Conservation (phyloP, 768 basidiomycete species). For the Zangia roseola region DNA sequence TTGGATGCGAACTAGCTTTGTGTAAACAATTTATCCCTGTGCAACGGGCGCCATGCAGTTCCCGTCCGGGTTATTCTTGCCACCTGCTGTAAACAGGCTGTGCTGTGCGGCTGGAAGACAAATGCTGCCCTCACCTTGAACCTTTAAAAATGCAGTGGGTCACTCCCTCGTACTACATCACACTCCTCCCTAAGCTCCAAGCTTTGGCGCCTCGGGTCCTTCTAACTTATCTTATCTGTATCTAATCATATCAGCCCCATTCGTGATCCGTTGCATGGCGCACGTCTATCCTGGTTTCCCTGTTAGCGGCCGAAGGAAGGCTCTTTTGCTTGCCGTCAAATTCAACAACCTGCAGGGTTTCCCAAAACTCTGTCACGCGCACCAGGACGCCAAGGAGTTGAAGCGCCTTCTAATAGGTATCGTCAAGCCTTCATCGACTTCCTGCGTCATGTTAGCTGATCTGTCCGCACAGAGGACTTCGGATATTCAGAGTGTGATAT, state of each 20-base stretch:
- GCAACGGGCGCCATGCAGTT: too few relatives aligned
- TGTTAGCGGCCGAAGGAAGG: constrained; percentile 13
- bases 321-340: constrained; percentile 24
- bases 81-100: not conserved
- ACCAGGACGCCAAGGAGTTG: constrained; percentile 17
- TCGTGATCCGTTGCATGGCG: constrained; percentile 7
- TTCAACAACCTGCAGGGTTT: not conserved
- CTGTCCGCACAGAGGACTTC: constrained; percentile 31
- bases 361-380: constrained; percentile 6
- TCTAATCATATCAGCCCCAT: not conserved
- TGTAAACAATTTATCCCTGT: too few relatives aligned
- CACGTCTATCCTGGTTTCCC: not conserved
- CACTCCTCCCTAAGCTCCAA: not conserved
- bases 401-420: constrained; percentile 24
- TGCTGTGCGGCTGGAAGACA: not conserved
- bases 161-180: too few relatives aligned
- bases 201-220: not conserved
- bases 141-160: not conserved
- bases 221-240: constrained; percentile 15
- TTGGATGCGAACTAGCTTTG: too few relatives aligned
- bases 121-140: not conserved
- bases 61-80: too few relatives aligned
- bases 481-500: constrained; percentile 40
- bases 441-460: not conserved
- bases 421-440: not conserved